Base-by-base conservation (phyloP, 345 rosid genomes). In the Moringa oleifera region DNA sequence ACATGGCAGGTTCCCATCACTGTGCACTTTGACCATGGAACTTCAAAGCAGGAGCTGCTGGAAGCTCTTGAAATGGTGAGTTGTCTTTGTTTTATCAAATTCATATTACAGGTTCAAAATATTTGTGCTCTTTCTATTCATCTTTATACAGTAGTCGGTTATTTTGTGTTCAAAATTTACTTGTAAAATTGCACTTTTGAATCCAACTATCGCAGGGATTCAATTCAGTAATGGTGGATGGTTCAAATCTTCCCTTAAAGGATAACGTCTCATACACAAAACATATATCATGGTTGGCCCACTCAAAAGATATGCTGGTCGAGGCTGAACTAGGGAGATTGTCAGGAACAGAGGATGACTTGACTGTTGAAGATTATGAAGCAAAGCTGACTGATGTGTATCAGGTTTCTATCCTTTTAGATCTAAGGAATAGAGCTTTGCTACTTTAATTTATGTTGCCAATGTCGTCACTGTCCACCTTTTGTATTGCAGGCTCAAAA, bases 301-400 rank as follows among this genome's bases (percentile, higher is more conserved):
- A 79, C 67, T 75, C 85, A 20, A 86, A 83, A 69, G 79, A 73
- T 67, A 68, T 93, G 75, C 71, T 88, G 72, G 88, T 93, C 53
- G 98, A 93, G 79, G 98, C 98, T 60, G 98, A 90, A 80, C 80
- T 93, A 62, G 98, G 97, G 53, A 77, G 97, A 64, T 75, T 93
- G 73, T 85, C 97, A 4, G 98, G 98, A 72, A 89, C 98, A 55
- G 98, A 93, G 77, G 98, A 90, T 78, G 94, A 85, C 71, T 81
- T 88, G 85, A 90, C 97, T 28, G 89, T 93, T 31, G 91, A 90
- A 78, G 94, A 93, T 57, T 93, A 84, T 69, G 97, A 88, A 75
- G 97, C 98, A 71, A 84, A 71, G 79, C 83, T 93, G 37, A 93
- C 98, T 57, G 91, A 88, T 67, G 65, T 80, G 68, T 68, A 81